Base-by-base conservation (phyloP, 2,329 filamentous ascomycete genomes). In the Fonsecaea erecta region DNA sequence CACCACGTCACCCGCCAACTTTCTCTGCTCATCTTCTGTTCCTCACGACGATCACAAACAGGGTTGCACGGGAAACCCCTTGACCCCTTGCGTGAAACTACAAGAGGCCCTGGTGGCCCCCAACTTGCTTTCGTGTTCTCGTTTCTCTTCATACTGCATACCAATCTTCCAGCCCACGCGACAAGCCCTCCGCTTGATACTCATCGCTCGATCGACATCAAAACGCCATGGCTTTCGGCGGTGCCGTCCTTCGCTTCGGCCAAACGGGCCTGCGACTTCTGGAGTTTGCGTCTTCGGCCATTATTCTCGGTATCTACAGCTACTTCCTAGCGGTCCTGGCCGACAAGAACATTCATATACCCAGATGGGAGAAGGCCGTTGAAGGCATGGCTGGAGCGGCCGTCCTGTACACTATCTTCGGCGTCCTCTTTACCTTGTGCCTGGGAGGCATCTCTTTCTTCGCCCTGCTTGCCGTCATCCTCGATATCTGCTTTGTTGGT, bases 291-390 rank as follows among this genome's bases (percentile, higher is more conserved):
- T 91, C 87, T 76, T 83, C 89, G 8, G 87, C 84, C 65, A 83
- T 96, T 70, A 85, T 94, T 67, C 85, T 97, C 67, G 90, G 85
- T 71, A 85, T 95, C 73, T 93, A 90, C 83, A 89, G 88, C 56
- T 97, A 96, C 83, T 96, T 93, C 83, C 86, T 97, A 56, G 87
- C 90, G 8, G 85, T 90, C 8, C 85, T 93, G 14, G 76, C 85
- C 67, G 86, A 89, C 73, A 86, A 92, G 78, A 73, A 87, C 71
- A 77, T 88, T 14, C 63, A 74, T 64, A 93, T 93, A 70, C 81
- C 84, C 18, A 86, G 78, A 71, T 89, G 85, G 80, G 80, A 89
- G 65, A 88, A 88, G 62, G 91, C 91, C 30, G 90, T 95, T 62
- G 88, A 88, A 73, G 92, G 91, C 68, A 88, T 97, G 65, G 85